Evolutionary conservation across 768 basidiomycete genomes (phyloP), one percentile per base, ranked within the genome.

Genomic region (Paxillus ammoniavirescens): DNA sequence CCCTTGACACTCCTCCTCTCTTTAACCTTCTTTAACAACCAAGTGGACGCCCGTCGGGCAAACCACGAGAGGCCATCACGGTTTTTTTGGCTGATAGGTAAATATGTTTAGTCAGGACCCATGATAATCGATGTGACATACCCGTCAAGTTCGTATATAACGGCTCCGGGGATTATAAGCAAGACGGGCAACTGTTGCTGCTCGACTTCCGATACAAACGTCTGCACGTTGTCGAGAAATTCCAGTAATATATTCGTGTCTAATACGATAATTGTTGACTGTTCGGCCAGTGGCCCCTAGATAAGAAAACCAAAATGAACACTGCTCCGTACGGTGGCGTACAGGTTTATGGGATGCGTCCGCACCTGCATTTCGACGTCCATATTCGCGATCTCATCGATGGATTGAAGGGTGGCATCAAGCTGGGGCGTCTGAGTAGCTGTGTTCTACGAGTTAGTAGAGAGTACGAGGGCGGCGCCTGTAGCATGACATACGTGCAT

Each of bases 211-310:
- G 76, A 73, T 41, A 86, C 81, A 62, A 92, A 88, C 43, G 78
- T 76, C 55, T 81, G 76, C 55, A 92, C 68, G 37, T 81, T 75
- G 50, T 83, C 82, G 54, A 91, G 79, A 55, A 83, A 76, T 63
- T 84, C 82, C 60, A 90, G 69, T 26, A 93, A 73, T 56, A 92
- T 80, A 60, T 93, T 93, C 28, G 91, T 93, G 63, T 93, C 91
- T 31, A 91, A 65, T 14, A 93, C 80, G 47, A 92, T 61, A 59
- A 79, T 80, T 15, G 73, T 70, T 35, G 72, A 63, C 53, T 60
- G 69, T 58, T 78, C 78, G 6, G 72, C 69, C 36, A 74, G 56
- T 35, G 79, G 74, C 10, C 72, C 73, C 79, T 83, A 56, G 35
- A 47, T 30, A 6, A 14, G 18, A 37, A 31, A 9, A 14, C 21